Evolutionary conservation across 2,329 filamentous ascomycete species (phyloP), one percentile per base, ranked within the genome.

Genomic region (Aspergillus transmontanensis): DNA sequence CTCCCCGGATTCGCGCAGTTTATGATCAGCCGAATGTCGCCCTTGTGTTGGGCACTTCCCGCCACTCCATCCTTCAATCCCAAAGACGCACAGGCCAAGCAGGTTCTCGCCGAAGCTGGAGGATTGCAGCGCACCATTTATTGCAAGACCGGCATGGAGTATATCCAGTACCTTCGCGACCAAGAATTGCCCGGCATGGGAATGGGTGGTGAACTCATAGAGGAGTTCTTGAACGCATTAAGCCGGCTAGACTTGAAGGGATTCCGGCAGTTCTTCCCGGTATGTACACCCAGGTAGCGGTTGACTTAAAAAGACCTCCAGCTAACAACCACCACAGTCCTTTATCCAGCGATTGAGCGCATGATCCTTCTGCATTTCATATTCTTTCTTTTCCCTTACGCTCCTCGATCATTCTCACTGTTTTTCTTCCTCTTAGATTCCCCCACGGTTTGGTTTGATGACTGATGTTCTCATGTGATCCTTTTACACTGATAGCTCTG

Each of bases 1-100:
- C 77, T 99, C 32, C 92, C 94, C 2, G 94, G 95, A 7, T 99
- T 99, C 75, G 93, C 97, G 70, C 86, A 87, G 61, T 98, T 97
- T 79, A 90, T 97, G 79, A 91, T 98, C 63, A 88, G 91, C 50
- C 87, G 91, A 26, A 97, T 99, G 81, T 94, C 96, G 63, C 87
- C 91, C 0, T 85, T 96, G 9, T 94, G 91, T 76, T 99, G 95
- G 95, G 90, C 92, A 46, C 89, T 98, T 7, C 87, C 96, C 41
- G 88, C 87, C 45, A 90, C 94, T 51, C 84, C 90, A 6, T 85
- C 85, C 23, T 97, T 98, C 84, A 90, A 90, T 67, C 88, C 92
- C 1, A 89, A 89, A 66, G 95, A 99, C 75, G 93, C 94, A 1
- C 93, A 97, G 80, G 91, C 91, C 39, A 91, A 91, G 75, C 90